Percentiles rank a stretch among this genome's conserved stretches.
Conservation (phyloP, 352 stramenopile species). For the Phytophthora tentaculata region DNA sequence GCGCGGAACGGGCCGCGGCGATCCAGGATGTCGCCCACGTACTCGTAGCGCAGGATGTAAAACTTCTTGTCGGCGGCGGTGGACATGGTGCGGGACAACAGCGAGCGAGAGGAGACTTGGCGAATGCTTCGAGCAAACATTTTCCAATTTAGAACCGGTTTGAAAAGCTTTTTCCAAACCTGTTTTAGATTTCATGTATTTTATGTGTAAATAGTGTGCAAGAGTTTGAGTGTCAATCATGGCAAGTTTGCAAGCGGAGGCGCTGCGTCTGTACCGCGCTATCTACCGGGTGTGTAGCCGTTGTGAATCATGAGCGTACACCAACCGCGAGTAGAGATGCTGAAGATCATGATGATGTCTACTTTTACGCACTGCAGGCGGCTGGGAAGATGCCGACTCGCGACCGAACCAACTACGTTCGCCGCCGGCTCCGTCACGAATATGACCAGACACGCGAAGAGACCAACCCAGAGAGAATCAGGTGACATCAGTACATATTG, state of each 20-base stretch:
- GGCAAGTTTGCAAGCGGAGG: constrained; percentile 38
- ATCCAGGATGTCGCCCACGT: constrained; percentile 77
- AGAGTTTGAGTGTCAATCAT: not conserved
- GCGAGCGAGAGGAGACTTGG: constrained; percentile 18
- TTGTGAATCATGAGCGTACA: not conserved
- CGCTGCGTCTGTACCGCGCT: constrained; percentile 68
- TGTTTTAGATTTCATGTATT: too few species aligned
- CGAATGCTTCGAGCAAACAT: constrained; percentile 26
- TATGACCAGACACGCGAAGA: constrained; percentile 73
- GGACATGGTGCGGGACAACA: constrained; percentile 43
- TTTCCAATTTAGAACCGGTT: too few species aligned
- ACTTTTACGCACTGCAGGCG: constrained; percentile 34
- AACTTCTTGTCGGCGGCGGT: constrained; percentile 59
- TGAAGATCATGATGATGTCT: not conserved
- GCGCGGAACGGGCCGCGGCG: constrained; percentile 72
- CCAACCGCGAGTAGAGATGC: not conserved
- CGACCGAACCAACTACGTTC: constrained; percentile 71
- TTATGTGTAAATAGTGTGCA: too few species aligned
- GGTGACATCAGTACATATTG: constrained; percentile 34
- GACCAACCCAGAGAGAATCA: constrained; percentile 57
- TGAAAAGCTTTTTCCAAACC: too few species aligned
- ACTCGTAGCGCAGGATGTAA: constrained; percentile 78
- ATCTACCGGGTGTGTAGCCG: constrained; percentile 70
- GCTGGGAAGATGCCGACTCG: constrained; percentile 71
- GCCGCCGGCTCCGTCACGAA: constrained; percentile 67